Evolutionary conservation across 441 rosid genomes (phyloP), one percentile per base, ranked within the genome.

Genomic region (Euphorbia celastroides): DNA sequence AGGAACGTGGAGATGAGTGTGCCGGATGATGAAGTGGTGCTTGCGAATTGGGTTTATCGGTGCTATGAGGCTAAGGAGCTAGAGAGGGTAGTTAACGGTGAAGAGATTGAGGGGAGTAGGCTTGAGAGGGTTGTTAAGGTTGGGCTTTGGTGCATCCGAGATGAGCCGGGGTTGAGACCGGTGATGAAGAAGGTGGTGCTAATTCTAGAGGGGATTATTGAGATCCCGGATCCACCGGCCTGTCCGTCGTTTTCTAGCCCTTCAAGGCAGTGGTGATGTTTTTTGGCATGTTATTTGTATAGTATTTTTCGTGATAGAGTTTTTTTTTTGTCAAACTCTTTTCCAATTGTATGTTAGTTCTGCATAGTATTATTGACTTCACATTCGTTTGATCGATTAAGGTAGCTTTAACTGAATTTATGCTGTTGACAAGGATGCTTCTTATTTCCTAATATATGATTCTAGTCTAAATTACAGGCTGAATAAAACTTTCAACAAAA

Each of bases 151-250:
- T 71, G 69, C 52, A 71, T 71, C 64, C 69, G 64, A 26, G 80
- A 79, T 6, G 83, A 82, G 1, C 79, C 82, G 16, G 32, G 32
- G 22, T 7, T 57, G 17, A 78, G 81, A 27, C 81, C 80, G 25
- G 67, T 65, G 7, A 77, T 79, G 81, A 82, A 76, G 56, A 73
- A 62, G 36, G 86, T 82, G 32, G 62, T 71, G 1, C 44, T 77
- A 59, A 82, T 77, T 81, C 23, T 82, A 62, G 81, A 82, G 69
- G 83, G 79, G 6, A 66, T 58, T 0, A 56, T 70, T 20, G 73
- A 77, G 19, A 26, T 69, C 22, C 63, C 81, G 11, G 44, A 10
- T 7, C 83, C 83, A 44, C 81, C 79, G 25, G 23, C 44, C 17
- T 28, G 28, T 57, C 32, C 64, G 19, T 52, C 71, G 23, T 31